A percentile compares a stretch with the other conserved stretches of the same genome.
phyloP scores from a whole-genome alignment of 202 grass and related monocot genomes.

The Panicum hallii region DNA sequence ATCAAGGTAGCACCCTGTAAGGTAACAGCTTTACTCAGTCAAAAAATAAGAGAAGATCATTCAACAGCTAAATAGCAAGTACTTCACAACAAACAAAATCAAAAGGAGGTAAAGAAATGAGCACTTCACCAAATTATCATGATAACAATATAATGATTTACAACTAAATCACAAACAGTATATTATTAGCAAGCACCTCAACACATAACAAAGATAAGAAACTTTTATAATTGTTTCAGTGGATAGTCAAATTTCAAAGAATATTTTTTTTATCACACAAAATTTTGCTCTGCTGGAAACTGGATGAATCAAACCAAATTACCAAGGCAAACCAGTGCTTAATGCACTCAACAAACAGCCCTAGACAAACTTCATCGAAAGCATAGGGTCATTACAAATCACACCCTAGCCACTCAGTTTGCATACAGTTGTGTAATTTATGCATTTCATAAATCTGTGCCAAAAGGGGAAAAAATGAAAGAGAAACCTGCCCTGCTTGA shows the following conservation, averaged over 20 bases:
- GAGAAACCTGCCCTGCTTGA: background rate
- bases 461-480: background rate
- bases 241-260: background rate
- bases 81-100: constrained; percentile 5
- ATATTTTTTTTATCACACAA: background rate
- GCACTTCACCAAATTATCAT: background rate
- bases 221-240: constrained; percentile 2
- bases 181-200: background rate
- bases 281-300: background rate
- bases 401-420: background rate
- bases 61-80: constrained; percentile 25
- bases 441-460: constrained; percentile 9
- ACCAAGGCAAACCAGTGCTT: background rate
- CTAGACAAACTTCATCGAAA: background rate
- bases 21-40: constrained; percentile 41
- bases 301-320: background rate
- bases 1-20: constrained; percentile 64
- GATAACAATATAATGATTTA: background rate
- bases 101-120: constrained; percentile 26
- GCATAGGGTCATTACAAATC: background rate
- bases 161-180: background rate
- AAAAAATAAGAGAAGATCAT: background rate
- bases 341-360: background rate
- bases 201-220: background rate
- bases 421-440: background rate